phyloP scores from a whole-genome alignment of 78 protist species.

The Planoprotostelium fungivorum region DNA sequence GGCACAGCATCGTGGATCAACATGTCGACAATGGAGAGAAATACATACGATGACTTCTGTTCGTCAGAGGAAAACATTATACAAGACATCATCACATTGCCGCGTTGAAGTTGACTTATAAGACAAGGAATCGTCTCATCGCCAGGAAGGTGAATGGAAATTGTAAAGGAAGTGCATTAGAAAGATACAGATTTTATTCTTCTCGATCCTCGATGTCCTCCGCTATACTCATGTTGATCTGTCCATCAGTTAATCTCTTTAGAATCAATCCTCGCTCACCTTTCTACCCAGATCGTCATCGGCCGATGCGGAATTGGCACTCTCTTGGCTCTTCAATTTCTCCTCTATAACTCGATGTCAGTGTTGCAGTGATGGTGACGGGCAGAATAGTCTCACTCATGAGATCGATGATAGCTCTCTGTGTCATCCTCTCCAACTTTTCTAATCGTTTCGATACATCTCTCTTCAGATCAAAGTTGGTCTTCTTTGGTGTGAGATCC shows the following conservation, averaged over 20 bases:
- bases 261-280: neutral
- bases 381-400: neutral
- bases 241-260: neutral
- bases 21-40: too few species aligned
- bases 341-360: neutral
- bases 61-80: too few species aligned
- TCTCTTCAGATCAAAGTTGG: slow-evolving; percentile 38
- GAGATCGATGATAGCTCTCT: slow-evolving; percentile 27
- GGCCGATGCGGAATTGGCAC: neutral
- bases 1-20: too few species aligned
- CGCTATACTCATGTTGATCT: neutral
- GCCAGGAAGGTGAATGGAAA: too few species aligned
- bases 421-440: slow-evolving; percentile 15
- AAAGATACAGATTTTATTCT: too few species aligned
- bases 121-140: too few species aligned
- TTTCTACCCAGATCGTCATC: neutral
- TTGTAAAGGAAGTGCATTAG: too few species aligned
- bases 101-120: too few species aligned
- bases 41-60: too few species aligned
- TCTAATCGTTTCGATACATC: slow-evolving; percentile 18
- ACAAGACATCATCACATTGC: too few species aligned
- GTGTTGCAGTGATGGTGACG: neutral
- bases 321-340: neutral
- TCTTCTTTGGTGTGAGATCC: slow-evolving; percentile 30
- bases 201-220: neutral